phyloP scores from a whole-genome alignment of 2,329 filamentous ascomycete species.

The Tolypocladium sp. region DNA sequence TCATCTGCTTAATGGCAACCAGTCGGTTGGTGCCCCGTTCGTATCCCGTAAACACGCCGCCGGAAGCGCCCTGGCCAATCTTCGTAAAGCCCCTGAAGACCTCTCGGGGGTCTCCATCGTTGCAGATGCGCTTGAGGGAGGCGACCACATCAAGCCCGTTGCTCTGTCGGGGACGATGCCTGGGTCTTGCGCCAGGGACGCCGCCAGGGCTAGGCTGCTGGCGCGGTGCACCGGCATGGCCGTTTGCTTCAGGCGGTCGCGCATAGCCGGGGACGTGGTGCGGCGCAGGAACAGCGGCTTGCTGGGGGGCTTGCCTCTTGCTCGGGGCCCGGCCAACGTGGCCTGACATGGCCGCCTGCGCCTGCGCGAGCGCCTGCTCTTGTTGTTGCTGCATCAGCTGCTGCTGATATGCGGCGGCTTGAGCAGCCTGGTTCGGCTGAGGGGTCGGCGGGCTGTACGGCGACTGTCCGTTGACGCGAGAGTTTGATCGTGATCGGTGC shows the following conservation, averaged over 20 bases:
- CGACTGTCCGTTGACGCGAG: conserved; percentile 46
- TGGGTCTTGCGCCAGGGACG: conserved; percentile 53
- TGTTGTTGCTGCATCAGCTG: conserved; percentile 72
- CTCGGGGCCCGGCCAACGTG: conserved; percentile 66
- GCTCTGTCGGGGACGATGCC: conserved; percentile 71
- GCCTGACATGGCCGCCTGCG: conserved; percentile 66
- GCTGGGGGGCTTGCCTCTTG: conserved; percentile 47
- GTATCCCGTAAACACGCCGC: conserved; percentile 88
- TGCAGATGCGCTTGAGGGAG: conserved; percentile 82
- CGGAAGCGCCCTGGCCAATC: conserved; percentile 94
- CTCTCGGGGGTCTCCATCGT: conserved; percentile 76
- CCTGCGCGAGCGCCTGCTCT: conserved; percentile 71
- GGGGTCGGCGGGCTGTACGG: conserved; percentile 39
- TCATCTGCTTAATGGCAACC: conserved; percentile 99
- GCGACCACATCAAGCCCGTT: conserved; percentile 73
- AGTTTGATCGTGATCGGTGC: conserved; percentile 60
- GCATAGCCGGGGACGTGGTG: conserved; percentile 17
- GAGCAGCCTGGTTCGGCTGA: conserved; percentile 22
- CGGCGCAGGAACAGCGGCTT: conserved; percentile 11
- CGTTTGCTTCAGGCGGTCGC: conserved; percentile 20
- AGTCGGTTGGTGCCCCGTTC: conserved; percentile 75
- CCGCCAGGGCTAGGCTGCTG: conserved; percentile 25
- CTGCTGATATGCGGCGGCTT: conserved; percentile 47
- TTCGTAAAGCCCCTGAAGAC: conserved; percentile 84
- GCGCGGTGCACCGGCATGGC: conserved; percentile 21